Base-by-base conservation (phyloP, 768 basidiomycete genomes). In the Suillus alpinus region DNA sequence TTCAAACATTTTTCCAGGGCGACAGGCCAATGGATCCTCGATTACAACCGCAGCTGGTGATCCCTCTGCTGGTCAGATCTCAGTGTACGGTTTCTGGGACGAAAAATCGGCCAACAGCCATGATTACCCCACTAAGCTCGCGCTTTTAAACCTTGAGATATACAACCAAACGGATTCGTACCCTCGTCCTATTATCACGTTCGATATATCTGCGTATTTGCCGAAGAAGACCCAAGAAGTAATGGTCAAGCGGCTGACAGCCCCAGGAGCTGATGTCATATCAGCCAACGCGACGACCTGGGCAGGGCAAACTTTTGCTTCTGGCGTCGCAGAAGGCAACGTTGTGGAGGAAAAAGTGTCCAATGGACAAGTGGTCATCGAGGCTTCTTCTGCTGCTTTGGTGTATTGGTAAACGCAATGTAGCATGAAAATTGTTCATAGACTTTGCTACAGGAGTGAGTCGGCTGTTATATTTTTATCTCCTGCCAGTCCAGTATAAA, bases 51-150 rank as follows among this genome's bases (percentile, higher is more conserved):
- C 76, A 32, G 73, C 78, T 4, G 82, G 82, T 0, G 82, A 83
- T 60, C 62, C 65, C 23, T 80, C 80, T 4, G 70, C 74, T 12
- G 81, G 82, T n/a, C 79, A 83, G 60, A 68, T 83, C 9, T 80
- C 83, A 14, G 77, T 75, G 0, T 84, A 83, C 60, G 83, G 80
- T 7, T 80, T 83, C 63, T 84, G 83, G 82, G 78, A 78, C 47
- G 68, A 69, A 34, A 50, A 13, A 1, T 61, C 60, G 8, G 60
- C 73, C 10, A 56, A 67, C 6, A 29, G 16, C 16, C 1, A 31
- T 31, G 9, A 31, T 31, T 78, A 75, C 59, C 81, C 82, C 0
- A 63, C 73, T 18, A 83, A 83, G 66, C 67, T 84, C 6, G 82
- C 78, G 0, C 71, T 84, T 6, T 68, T 84, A 23, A 84, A 84